Conservation (phyloP, 2,329 filamentous ascomycete species). For the Arachnopeziza araneosa region DNA sequence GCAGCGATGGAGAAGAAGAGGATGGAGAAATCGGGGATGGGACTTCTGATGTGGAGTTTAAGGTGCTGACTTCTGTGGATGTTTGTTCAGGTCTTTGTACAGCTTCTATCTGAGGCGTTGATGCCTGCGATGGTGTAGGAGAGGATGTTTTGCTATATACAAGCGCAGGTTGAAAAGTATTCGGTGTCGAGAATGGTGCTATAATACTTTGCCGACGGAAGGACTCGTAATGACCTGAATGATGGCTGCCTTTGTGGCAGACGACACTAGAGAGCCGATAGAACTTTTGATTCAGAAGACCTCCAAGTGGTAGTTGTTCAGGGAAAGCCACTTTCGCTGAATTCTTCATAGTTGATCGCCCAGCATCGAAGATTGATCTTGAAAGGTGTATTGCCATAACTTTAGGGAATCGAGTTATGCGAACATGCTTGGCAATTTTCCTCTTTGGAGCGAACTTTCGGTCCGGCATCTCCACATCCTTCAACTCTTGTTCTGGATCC, state of each 20-base stretch:
- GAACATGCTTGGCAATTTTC: conserved; percentile 80
- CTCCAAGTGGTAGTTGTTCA: conserved; percentile 76
- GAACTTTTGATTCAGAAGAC: conserved; percentile 68
- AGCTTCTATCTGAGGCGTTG: conserved; percentile 32
- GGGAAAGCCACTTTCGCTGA: conserved; percentile 90
- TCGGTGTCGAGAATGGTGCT: conserved; percentile 75
- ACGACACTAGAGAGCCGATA: conserved; percentile 85
- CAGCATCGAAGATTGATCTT: conserved; percentile 81
- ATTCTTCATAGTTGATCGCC: conserved; percentile 80
- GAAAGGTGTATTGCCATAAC: conserved; percentile 89
- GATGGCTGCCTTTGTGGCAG: conserved; percentile 91
- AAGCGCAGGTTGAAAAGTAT: conserved; percentile 69
- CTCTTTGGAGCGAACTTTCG: conserved; percentile 70
- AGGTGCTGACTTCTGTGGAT: conserved; percentile 18
- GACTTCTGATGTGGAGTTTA: conserved; percentile 25
- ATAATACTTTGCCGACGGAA: conserved; percentile 81
- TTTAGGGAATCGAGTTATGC: conserved; percentile 82
- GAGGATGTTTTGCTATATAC: conserved; percentile 45
- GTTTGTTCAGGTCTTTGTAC: conserved; percentile 26
- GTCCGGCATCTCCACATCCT: conserved; percentile 70
- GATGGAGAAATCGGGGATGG: conserved; percentile 24
- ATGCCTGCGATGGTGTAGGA: conserved; percentile 21
- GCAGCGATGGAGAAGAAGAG: conserved; percentile 23
- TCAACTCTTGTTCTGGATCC: conserved; percentile 73
- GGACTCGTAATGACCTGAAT: conserved; percentile 95